Percentiles rank a stretch among this genome's conserved stretches.
Evolutionary conservation across 306 rosid species (phyloP).

Genomic region (Dicorynia guianensis): DNA sequence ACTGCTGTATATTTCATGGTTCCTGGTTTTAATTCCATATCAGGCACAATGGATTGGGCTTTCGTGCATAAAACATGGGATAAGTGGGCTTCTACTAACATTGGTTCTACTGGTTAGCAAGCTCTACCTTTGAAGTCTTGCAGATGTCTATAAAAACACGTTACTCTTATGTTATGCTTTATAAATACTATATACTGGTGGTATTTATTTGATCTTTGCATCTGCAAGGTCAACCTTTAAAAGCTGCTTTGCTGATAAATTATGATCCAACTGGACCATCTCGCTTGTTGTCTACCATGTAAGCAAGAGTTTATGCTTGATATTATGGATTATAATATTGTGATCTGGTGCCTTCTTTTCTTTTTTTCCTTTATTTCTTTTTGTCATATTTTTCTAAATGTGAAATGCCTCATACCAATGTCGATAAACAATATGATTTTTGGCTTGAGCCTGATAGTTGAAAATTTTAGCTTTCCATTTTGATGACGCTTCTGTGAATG

Average conservation of each 20-base stretch:
- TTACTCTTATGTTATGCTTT: neutral
- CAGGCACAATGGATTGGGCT: constrained; percentile 74
- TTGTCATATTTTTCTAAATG: too few relatives aligned
- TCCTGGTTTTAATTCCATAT: neutral
- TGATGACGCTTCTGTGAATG: neutral
- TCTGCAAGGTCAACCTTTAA: constrained; percentile 59
- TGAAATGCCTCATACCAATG: too few relatives aligned
- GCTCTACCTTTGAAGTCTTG: neutral
- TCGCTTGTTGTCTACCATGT: constrained; percentile 80
- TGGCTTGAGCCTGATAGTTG: neutral
- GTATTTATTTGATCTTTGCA: constrained; percentile 29
- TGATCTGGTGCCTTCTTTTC: constrained; percentile 5
- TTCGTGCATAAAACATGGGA: constrained; percentile 73
- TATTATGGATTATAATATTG: constrained; percentile 22
- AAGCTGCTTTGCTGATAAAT: constrained; percentile 71
- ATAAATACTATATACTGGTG: constrained; percentile 13
- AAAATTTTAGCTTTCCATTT: neutral
- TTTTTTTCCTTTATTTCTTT: too few relatives aligned
- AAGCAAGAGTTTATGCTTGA: constrained; percentile 45
- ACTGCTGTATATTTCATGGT: constrained; percentile 6
- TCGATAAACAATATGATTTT: too few relatives aligned
- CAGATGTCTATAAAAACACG: constrained; percentile 6
- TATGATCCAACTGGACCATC: constrained; percentile 72
- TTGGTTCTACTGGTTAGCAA: constrained; percentile 69
- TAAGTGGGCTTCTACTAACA: constrained; percentile 65